Evolutionary conservation across 495 filamentous ascomycete genomes (phyloP).

Genomic region (Aspergillus cristatus): DNA sequence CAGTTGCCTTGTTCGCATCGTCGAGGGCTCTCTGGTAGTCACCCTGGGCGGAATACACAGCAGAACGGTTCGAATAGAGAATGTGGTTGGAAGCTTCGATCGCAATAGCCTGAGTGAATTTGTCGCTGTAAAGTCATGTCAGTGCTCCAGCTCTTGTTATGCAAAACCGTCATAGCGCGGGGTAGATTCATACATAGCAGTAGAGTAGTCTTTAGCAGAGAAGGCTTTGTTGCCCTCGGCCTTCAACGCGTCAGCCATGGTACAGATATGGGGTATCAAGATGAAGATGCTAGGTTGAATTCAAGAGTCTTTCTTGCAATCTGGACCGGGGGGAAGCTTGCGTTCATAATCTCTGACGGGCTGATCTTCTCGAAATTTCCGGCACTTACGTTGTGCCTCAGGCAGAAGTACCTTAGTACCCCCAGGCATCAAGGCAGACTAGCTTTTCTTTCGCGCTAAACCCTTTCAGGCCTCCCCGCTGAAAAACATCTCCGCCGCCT

Average conservation of each 20-base stretch:
- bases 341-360: constrained; percentile 10
- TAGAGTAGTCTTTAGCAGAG: constrained; percentile 88
- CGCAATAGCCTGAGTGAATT: constrained; percentile 91
- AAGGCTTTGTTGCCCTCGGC: constrained; percentile 98
- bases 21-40: constrained; percentile 75
- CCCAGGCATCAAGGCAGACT: constrained; percentile 24
- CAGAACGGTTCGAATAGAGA: constrained; percentile 94
- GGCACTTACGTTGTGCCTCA: constrained; percentile 10
- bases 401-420: constrained; percentile 3
- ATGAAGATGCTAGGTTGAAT: constrained; percentile 1
- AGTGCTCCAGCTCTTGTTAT: constrained; percentile 1
- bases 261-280: too few species aligned
- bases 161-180: constrained; percentile 17
- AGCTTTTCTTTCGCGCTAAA: constrained; percentile 22
- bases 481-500: constrained; percentile 23
- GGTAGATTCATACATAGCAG: constrained; percentile 76
- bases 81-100: constrained; percentile 85
- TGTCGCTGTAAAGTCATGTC: constrained; percentile 52
- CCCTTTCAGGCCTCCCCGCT: constrained; percentile 15
- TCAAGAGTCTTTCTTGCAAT: not conserved
- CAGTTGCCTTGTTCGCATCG: constrained; percentile 85
- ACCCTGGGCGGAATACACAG: constrained; percentile 85
- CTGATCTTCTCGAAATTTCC: constrained; percentile 46
- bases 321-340: constrained; percentile 1
- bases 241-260: constrained; percentile 63